These are phyloP conservation scores for Vigna mungo DNA, from an alignment of 306 rosid species.

Conservation along the genomic window DNA sequence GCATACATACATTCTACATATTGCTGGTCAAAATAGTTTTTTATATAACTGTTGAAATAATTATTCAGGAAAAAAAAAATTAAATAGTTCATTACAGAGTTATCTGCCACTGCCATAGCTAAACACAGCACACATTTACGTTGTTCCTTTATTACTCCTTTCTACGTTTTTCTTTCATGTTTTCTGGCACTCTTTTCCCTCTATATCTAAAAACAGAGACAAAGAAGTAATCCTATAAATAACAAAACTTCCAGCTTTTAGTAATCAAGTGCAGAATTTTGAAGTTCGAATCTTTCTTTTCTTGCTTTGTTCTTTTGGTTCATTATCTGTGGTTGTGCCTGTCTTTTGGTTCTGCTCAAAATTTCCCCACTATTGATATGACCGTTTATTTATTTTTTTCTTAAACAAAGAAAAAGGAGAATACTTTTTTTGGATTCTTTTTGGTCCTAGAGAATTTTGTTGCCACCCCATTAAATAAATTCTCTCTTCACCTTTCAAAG, in stretches of 20 bases:
- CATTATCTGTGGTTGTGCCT: background rate
- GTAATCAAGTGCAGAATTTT: background rate
- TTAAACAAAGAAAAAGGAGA: background rate
- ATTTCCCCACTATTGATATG: slow-evolving; percentile 1
- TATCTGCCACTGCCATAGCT: too few relatives aligned
- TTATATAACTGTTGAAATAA: background rate
- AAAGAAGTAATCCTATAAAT: slow-evolving; percentile 32
- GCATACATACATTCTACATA: too few relatives aligned
- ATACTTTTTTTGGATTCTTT: slow-evolving; percentile 1
- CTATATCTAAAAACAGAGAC: slow-evolving; percentile 10
- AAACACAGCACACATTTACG: too few relatives aligned
- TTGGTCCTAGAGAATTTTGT: slow-evolving; percentile 1
- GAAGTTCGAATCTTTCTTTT: slow-evolving; percentile 11
- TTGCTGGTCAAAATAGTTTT: background rate
- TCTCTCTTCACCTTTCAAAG: slow-evolving; percentile 21
- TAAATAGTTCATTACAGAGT: too few relatives aligned
- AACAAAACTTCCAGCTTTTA: slow-evolving; percentile 25
- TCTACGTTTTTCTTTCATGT: background rate
- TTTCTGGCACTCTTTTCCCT: slow-evolving; percentile 27
- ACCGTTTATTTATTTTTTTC: background rate
- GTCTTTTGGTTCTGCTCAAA: slow-evolving; percentile 1
- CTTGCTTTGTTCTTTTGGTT: slow-evolving; percentile 12
- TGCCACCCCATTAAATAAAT: slow-evolving; percentile 38
- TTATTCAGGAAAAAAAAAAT: too few relatives aligned
- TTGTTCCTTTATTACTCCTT: slow-evolving; percentile 22